Base-by-base conservation (phyloP, 78 protist species). In the Dictyostelium capitatum region DNA sequence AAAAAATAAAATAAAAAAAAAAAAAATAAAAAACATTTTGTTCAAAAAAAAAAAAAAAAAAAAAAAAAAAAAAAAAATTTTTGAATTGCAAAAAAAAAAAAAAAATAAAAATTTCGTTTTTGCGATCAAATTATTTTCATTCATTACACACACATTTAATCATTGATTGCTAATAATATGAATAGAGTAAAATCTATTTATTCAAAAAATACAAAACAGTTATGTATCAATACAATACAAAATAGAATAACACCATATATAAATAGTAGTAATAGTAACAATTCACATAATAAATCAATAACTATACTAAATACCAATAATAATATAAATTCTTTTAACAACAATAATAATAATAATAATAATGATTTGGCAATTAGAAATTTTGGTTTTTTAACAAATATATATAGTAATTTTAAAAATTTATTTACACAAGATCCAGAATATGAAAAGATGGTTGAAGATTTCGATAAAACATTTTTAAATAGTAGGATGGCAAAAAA, bases 121-220 rank as follows among this genome's bases (percentile, higher is more conserved):
- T 6, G 25, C 25, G 15, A 15, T 25, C 9, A 64, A 7, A 19
- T 23, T 59, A n/a, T 30, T 67, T 67, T 25, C 47, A 46, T 32
- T 67, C n/a, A 67, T 28, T 67, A 28, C 23, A 30, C 17, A 30
- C 75, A 67, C 17, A 20, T 20, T 28, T 67, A 1, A 32, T 32
- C 30, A 46, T 67, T 67, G 75, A 15, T 67, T 32, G 20, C n/a
- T n/a, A 67, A 32, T 14, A 69, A 15, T 12, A 67, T 69, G 77
- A 69, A 69, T 69, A 69, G 77, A 69, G 77, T 69, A 69, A 69
- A 69, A 69, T 69, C 77, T 69, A 19, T 69, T 69, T 69, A 69
- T 69, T 69, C 32, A 37, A 69, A 19, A 69, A 69, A 37, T 37
- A 37, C 32, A 15, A 30, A 25, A 69, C 17, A 37, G 0, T 4